A percentile compares a stretch with the other conserved stretches of the same genome.
Conservation (phyloP, 2,329 filamentous ascomycete species). For the Bimuria novae-zelandiae region DNA sequence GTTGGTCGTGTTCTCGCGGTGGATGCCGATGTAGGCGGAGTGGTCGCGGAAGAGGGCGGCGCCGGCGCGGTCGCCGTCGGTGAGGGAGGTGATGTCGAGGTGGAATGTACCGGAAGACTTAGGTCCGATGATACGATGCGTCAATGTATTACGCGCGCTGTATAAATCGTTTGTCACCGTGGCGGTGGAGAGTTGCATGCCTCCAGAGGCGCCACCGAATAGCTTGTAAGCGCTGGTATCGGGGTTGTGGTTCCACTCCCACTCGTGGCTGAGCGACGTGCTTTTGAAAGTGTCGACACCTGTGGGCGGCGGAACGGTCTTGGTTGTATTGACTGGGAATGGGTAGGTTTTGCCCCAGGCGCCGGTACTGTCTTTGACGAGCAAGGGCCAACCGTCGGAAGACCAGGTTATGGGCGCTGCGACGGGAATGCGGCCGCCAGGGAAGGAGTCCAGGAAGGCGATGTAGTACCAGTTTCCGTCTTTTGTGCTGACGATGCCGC, state of each 20-base stretch:
- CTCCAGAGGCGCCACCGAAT: slow-evolving; percentile 41
- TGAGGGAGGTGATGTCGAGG: slow-evolving; percentile 56
- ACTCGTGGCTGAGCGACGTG: slow-evolving; percentile 50
- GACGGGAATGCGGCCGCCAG: slow-evolving; percentile 61
- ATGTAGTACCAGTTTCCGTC: slow-evolving; percentile 64
- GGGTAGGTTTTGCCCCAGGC: slow-evolving; percentile 56
- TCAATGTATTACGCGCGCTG: slow-evolving; percentile 50
- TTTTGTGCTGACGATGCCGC: slow-evolving; percentile 59
- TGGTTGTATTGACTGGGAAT: slow-evolving; percentile 36
- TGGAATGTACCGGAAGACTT: slow-evolving; percentile 54
- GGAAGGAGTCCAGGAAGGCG: slow-evolving; percentile 61
- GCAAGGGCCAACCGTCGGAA: slow-evolving; percentile 56
- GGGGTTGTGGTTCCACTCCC: slow-evolving; percentile 69
- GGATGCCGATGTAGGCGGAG: slow-evolving; percentile 59
- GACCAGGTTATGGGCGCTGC: slow-evolving; percentile 60
- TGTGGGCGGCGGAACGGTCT: slow-evolving; percentile 36
- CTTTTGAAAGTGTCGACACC: slow-evolving; percentile 56
- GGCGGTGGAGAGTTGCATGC: slow-evolving; percentile 54
- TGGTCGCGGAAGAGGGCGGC: slow-evolving; percentile 59
- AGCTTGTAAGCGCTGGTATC: slow-evolving; percentile 55
- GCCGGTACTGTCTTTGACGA: slow-evolving; percentile 50
- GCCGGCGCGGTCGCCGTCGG: slow-evolving; percentile 58
- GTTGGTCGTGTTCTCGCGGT: slow-evolving; percentile 45
- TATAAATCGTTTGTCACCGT: slow-evolving; percentile 58
- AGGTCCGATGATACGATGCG: slow-evolving; percentile 49